Base-by-base conservation (phyloP, 163 green algal species). In the Prototheca stagnorum region DNA sequence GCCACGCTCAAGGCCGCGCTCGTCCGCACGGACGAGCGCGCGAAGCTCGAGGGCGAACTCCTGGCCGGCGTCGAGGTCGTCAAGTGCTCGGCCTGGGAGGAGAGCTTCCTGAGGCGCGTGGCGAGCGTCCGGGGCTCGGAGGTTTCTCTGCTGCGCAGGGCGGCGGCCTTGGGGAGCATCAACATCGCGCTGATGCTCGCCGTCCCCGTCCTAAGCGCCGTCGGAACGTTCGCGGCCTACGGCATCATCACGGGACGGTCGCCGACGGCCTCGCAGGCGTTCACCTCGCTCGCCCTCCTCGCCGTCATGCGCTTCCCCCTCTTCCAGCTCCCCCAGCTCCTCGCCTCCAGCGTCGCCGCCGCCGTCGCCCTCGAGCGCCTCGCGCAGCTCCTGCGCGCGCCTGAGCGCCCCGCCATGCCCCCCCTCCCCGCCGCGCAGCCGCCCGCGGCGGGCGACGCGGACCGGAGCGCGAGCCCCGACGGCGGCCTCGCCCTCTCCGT, bases 51-150 rank as follows among this genome's bases (percentile, higher is more conserved):
- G 52, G 51, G 56, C 1, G 80, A 92, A 59, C 50, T 92, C n/a
- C 42, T 92, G 12, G 51, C 49, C 49, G 74, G 77, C 48, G 79
- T 92, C 19, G 75, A 89, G 44, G 67, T 84, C 11, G 75, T 92
- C 52, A 92, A 96, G 78, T 79, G 96, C 56, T 94, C 95, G 53
- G 81, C 84, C 5, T 96, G 86, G 84, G 87, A 96, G 65, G 51
- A 67, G 19, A n/a, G n/a, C n/a, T n/a, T n/a, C n/a, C n/a, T n/a
- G n/a, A n/a, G n/a, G n/a, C n/a, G n/a, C n/a, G n/a, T n/a, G n/a
- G n/a, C n/a, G n/a, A n/a, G n/a, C n/a, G n/a, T n/a, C n/a, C n/a
- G n/a, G n/a, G n/a, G n/a, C n/a, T n/a, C n/a, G n/a, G n/a, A n/a
- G n/a, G n/a, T n/a, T n/a, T n/a, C n/a, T n/a, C n/a, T n/a, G n/a